These are phyloP conservation scores for Exidia glandulosa DNA, from an alignment of 768 basidiomycete genomes.

Conservation along the genomic window DNA sequence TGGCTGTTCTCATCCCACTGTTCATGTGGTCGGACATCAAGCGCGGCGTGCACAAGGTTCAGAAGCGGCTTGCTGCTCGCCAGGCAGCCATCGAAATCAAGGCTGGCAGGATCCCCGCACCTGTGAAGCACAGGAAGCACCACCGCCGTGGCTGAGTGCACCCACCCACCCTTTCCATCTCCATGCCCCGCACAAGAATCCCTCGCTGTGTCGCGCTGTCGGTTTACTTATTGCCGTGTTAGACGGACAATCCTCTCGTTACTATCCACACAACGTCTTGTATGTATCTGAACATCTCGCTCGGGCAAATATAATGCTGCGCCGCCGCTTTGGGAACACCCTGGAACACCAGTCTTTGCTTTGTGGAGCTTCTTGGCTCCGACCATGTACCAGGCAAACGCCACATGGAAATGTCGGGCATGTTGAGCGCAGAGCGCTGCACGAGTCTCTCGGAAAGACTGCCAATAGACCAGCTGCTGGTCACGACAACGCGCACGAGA, in stretches of 20 bases:
- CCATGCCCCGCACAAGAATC: no score
- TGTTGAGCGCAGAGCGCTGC: neutral
- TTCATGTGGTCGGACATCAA: conserved; percentile 43
- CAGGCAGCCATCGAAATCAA: neutral
- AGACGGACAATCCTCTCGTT: no score
- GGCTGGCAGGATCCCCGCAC: neutral
- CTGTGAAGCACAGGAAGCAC: neutral
- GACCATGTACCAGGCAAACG: neutral
- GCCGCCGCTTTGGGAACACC: no score
- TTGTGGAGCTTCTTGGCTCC: neutral
- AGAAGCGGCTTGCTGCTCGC: conserved; percentile 20
- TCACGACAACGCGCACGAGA: neutral
- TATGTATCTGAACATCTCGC: no score
- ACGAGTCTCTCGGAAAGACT: neutral
- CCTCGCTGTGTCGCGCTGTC: no score
- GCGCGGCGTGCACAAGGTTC: conserved; percentile 33
- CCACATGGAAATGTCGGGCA: neutral
- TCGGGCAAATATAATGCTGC: no score
- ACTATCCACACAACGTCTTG: no score
- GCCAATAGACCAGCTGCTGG: neutral
- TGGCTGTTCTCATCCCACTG: conserved; percentile 39
- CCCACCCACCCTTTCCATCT: no score
- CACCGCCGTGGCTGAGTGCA: neutral
- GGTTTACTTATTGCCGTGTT: no score
- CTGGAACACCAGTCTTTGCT: no score